These are phyloP conservation scores for Hanseniaspora valbyensis DNA, from an alignment of 805 yeast species.

Conservation along the genomic window DNA sequence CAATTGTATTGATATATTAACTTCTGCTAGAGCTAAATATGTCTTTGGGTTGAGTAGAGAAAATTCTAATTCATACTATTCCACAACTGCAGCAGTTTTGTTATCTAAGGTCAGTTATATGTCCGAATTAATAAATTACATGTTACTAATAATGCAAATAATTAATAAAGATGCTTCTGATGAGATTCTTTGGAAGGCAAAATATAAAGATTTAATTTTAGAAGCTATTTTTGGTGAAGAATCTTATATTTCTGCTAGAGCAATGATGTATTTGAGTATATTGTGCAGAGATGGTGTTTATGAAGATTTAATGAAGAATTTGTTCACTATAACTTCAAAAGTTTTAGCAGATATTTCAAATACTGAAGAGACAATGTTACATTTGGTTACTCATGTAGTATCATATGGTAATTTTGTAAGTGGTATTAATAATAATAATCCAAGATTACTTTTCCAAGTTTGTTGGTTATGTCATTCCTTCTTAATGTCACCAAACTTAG, in stretches of 20 bases:
- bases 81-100: slow-evolving; percentile 31
- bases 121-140: slow-evolving; percentile 47
- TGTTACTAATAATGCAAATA: slow-evolving; percentile 40
- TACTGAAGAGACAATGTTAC: slow-evolving; percentile 26
- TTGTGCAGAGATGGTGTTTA: slow-evolving; percentile 53
- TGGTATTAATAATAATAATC: slow-evolving; percentile 30
- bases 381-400: slow-evolving; percentile 31
- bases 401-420: slow-evolving; percentile 33
- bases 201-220: slow-evolving; percentile 55
- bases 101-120: slow-evolving; percentile 34
- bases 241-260: slow-evolving; percentile 55
- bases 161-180: slow-evolving; percentile 38
- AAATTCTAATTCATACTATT: slow-evolving; percentile 30
- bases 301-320: slow-evolving; percentile 36
- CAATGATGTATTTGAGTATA: slow-evolving; percentile 58
- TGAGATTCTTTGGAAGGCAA: slow-evolving; percentile 45
- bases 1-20: slow-evolving; percentile 33
- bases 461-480: slow-evolving; percentile 33
- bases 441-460: slow-evolving; percentile 24
- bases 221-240: slow-evolving; percentile 48
- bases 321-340: slow-evolving; percentile 27
- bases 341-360: slow-evolving; percentile 30
- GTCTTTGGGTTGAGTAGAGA: slow-evolving; percentile 59
- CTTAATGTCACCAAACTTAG: slow-evolving; percentile 28
- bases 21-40: slow-evolving; percentile 56